phyloP scores from a whole-genome alignment of 805 yeast genomes.

The Zygotorulaspora chibaensis region DNA sequence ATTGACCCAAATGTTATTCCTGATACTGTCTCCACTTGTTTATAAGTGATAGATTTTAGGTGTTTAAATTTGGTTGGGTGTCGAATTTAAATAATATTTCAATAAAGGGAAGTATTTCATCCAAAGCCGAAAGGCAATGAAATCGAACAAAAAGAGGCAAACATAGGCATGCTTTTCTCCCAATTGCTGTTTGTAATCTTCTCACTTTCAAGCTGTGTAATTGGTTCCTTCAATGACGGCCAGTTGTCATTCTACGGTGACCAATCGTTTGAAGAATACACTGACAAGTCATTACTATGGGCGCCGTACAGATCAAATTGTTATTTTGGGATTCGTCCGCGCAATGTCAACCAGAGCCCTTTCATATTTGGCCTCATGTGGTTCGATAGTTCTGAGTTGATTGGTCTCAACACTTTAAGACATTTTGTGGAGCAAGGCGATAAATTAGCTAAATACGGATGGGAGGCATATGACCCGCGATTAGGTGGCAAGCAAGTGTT shows the following conservation, averaged over 20 bases:
- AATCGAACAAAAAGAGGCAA: neutral
- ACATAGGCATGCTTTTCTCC: slow-evolving; percentile 6
- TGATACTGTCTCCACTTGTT: no score
- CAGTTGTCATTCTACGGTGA: neutral
- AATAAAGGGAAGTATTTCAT: no score
- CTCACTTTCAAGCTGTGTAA: neutral
- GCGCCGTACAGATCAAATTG: slow-evolving; percentile 89
- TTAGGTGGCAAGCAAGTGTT: slow-evolving; percentile 78
- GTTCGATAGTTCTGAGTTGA: slow-evolving; percentile 62
- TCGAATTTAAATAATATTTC: no score
- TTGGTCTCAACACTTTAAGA: slow-evolving; percentile 53
- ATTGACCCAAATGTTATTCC: no score
- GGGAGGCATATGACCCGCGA: slow-evolving; percentile 87
- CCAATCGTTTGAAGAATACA: slow-evolving; percentile 31
- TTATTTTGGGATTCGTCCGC: slow-evolving; percentile 81
- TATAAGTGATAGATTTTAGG: no score
- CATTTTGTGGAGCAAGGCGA: slow-evolving; percentile 75
- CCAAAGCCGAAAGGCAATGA: neutral
- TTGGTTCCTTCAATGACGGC: neutral
- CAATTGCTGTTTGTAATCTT: slow-evolving; percentile 1
- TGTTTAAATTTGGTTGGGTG: no score
- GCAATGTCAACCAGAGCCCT: slow-evolving; percentile 49
- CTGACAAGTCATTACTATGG: slow-evolving; percentile 65
- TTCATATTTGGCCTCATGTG: slow-evolving; percentile 81
- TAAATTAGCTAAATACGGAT: slow-evolving; percentile 67